phyloP scores from a whole-genome alignment of 306 rosid genomes.

The Cicer arietinum region DNA sequence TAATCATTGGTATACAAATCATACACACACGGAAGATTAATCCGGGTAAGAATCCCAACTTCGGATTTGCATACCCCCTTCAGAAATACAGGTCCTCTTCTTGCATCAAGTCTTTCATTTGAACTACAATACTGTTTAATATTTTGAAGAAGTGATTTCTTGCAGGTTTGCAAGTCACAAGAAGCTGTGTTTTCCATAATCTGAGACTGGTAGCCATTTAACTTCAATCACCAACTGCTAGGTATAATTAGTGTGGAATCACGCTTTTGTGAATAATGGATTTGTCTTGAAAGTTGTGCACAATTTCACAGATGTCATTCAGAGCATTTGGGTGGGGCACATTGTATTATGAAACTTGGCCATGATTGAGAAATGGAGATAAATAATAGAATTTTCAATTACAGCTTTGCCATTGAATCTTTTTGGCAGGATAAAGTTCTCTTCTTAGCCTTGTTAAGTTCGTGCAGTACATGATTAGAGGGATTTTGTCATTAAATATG shows the following conservation, averaged over 20 bases:
- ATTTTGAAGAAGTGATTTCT: background rate
- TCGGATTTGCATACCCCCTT: background rate
- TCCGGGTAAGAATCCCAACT: background rate
- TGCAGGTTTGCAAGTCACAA: conserved; percentile 11
- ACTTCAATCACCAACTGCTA: background rate
- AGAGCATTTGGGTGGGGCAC: background rate
- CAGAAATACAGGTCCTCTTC: background rate
- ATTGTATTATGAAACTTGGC: conserved; percentile 23
- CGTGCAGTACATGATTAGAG: background rate
- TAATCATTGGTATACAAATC: background rate
- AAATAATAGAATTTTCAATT: background rate
- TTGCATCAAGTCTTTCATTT: conserved; percentile 4
- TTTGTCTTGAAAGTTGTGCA: background rate
- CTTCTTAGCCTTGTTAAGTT: background rate
- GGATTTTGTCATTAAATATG: background rate
- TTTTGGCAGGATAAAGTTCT: background rate
- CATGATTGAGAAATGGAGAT: conserved; percentile 9
- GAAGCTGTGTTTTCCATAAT: background rate
- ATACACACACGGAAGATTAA: background rate
- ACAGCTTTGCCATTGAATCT: background rate
- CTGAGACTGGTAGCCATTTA: background rate
- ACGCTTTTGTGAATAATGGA: background rate
- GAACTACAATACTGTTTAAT: background rate
- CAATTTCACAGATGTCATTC: conserved; percentile 3
- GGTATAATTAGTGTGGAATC: conserved; percentile 6